Evolutionary conservation across 208 protist species (phyloP).

Genomic region (Blechomonas ayalai): DNA sequence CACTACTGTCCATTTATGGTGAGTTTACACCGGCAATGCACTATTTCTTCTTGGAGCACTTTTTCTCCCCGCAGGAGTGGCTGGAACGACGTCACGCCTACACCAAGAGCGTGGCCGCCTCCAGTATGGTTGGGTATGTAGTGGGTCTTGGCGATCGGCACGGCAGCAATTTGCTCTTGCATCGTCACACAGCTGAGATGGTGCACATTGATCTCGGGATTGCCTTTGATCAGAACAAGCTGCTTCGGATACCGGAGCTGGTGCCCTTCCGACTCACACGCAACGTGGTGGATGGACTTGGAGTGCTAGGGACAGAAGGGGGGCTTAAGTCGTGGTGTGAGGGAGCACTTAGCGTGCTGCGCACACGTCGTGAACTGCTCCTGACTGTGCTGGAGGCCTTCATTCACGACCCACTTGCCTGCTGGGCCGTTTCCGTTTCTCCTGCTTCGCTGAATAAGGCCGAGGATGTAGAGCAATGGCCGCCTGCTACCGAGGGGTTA

Average conservation of each 20-base stretch:
- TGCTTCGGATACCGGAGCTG: conserved; percentile 89
- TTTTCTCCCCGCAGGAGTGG: conserved; percentile 62
- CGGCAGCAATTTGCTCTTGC: conserved; percentile 93
- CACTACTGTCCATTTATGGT: conserved; percentile 53
- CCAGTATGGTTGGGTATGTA: conserved; percentile 92
- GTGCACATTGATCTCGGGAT: conserved; percentile 96
- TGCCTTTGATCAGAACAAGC: conserved; percentile 88
- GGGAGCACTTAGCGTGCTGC: conserved; percentile 77
- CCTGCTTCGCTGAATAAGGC: not conserved
- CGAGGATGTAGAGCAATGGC: not conserved
- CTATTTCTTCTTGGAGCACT: conserved; percentile 95
- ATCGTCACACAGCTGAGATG: conserved; percentile 82
- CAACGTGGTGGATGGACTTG: conserved; percentile 95
- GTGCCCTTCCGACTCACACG: conserved; percentile 96
- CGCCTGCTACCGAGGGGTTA: not conserved
- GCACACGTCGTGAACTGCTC: conserved; percentile 57
- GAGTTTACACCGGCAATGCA: conserved; percentile 91
- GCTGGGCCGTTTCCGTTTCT: conserved; percentile 63
- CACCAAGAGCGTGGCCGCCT: conserved; percentile 85
- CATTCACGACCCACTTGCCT: conserved; percentile 94
- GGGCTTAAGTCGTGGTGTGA: conserved; percentile 87
- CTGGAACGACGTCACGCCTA: conserved; percentile 78
- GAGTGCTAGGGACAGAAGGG: conserved; percentile 88
- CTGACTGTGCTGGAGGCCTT: conserved; percentile 91
- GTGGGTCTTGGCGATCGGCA: conserved; percentile 97